A percentile compares a stretch with the other conserved stretches of the same genome.
phyloP scores from a whole-genome alignment of 345 rosid species.

The Eucalyptus lansdowneana region DNA sequence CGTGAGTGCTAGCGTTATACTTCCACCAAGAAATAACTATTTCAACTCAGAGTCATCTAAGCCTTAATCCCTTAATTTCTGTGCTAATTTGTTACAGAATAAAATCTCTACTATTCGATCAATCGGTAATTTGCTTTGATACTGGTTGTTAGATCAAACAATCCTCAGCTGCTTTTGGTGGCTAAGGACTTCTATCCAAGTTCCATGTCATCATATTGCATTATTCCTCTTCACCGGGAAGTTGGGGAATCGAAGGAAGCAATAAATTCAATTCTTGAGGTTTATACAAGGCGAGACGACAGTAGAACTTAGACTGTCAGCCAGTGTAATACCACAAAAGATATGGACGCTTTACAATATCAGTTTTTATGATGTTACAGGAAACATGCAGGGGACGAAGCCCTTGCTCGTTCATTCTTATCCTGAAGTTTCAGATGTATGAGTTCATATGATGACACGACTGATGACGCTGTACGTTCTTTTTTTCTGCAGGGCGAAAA shows the following conservation, averaged over 20 bases:
- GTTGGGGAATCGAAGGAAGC: neutral
- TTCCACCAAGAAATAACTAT: neutral
- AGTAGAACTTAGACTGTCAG: neutral
- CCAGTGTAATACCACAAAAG: neutral
- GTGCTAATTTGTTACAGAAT: neutral
- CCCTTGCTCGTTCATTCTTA: neutral
- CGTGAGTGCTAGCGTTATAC: slow-evolving; percentile 5
- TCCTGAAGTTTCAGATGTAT: neutral
- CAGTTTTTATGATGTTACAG: neutral
- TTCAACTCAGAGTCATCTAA: neutral
- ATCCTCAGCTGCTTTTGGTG: neutral
- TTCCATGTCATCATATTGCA: neutral
- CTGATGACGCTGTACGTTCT: neutral
- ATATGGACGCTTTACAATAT: neutral
- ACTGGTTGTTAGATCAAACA: neutral
- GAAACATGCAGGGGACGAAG: neutral
- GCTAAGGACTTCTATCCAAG: neutral
- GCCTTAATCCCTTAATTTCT: too few relatives aligned
- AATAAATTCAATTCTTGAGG: neutral
- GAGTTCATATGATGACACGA: neutral
- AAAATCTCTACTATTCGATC: neutral
- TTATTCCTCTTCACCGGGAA: neutral
- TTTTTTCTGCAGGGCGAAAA: slow-evolving; percentile 20
- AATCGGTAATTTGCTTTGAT: neutral
- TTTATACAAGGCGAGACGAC: neutral